Base-by-base conservation (phyloP, 2,329 filamentous ascomycete species). In the Cladosporium phlei region DNA sequence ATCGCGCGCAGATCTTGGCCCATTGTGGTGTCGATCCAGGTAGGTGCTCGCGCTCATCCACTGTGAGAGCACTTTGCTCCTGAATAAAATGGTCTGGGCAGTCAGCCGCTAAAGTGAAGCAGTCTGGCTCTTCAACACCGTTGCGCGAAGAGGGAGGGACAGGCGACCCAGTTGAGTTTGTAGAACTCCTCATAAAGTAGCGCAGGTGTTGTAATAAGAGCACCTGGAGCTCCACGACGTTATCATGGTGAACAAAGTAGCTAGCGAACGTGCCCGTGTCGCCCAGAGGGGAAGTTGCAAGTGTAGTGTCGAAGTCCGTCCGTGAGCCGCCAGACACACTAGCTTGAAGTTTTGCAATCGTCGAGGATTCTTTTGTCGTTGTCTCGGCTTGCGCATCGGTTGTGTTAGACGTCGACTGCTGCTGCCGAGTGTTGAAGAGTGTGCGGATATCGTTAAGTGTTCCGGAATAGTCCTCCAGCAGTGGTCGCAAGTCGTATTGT, bases 401-500 rank as follows among this genome's bases (percentile, higher is more conserved):
- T 16, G 51, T 47, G 20, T 58, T 50, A 33, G 20, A 46, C 33
- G 22, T 39, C 9, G 50, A 35, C 39, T 55, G 51, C 38, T 50
- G 49, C 29, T 61, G 55, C 14, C 63, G 55, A 35, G 52, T 57
- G 32, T 71, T 67, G 52, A 73, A 74, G 7, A 71, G 60, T 8
- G 65, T 63, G 46, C 73, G 64, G 24, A 75, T 65, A 30, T 64
- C 64, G 44, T 69, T 66, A 34, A 76, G 62, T 25, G 71, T 67
- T 33, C 69, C 63, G 32, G 72, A 70, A 56, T 73, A 77, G 52
- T 72, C 67, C 50, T 72, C 67, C 30, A 77, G 62, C 12, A 75
- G 58, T 29, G 71, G 67, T 28, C 69, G 69, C 51, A 88, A 79
- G 61, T 88, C 80, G 53, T 80, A 74, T 40, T 76, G 76, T 6